Base-by-base conservation (phyloP, 805 yeast species). In the Ogataea parapolymorpha region DNA sequence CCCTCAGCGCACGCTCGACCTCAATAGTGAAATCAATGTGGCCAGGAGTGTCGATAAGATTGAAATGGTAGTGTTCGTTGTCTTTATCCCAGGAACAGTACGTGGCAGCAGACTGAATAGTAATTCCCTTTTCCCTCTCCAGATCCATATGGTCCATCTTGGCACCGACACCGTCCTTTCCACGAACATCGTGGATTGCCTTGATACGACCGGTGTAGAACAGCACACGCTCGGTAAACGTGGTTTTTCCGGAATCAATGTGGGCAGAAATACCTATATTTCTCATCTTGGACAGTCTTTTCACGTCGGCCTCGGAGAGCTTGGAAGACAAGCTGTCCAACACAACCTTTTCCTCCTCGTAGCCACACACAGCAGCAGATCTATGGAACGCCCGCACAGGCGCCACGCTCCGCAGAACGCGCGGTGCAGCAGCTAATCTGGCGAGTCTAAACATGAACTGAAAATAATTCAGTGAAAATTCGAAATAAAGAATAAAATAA, bases 81-180 rank as follows among this genome's bases (percentile, higher is more conserved):
- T 77, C 82, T 60, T 85, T 86, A 44, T 82, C 82, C 99, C 99
- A 93, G 36, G 95, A 82, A 72, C 98, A 91, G 70, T 86, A 93
- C 2, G 99, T 93, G 26, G 99, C 99, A 49, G 99, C 99, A 46
- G 96, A 88, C 68, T 93, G 99, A 62, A 93, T 93, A 37, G 99
- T 93, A 59, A 93, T 93, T 66, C 99, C 99, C 63, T 93, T 93
- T 66, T 93, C 99, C 63, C 99, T 81, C 68, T 93, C 99, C 53
- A 93, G 74, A 55, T 93, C 99, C 99, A 93, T 93, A 46, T 90
- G 91, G 66, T 93, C 99, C 99, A 93, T 93, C 70, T 90, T 93
- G 42, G 99, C 99, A 46, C 99, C 99, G 44, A 93, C 98, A 52
- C 89, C 82, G 63, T 93, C 99, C 58, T 93, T 80, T 35, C 99